These are phyloP conservation scores for Boeremia exigua DNA, from an alignment of 2,329 filamentous ascomycete species.

Conservation along the genomic window DNA sequence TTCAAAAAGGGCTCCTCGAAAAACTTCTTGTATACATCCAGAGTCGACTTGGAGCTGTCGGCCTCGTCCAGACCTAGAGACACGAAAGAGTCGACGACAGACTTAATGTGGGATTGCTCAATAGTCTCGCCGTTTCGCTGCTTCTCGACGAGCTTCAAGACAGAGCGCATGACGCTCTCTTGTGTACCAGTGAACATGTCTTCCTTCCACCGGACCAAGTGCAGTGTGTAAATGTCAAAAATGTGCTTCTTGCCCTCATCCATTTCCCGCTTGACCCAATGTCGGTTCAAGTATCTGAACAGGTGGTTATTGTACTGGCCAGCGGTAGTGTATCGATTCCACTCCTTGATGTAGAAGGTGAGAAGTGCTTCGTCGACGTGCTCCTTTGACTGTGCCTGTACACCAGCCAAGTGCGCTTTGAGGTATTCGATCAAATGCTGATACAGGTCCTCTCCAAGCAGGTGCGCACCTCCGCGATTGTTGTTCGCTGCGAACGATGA, in stretches of 20 bases:
- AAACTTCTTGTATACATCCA: slow-evolving; percentile 91
- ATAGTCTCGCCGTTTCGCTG: slow-evolving; percentile 98
- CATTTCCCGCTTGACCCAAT: slow-evolving; percentile 99
- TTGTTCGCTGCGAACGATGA: slow-evolving; percentile 55
- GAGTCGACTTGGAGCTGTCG: slow-evolving; percentile 89
- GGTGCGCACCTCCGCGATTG: slow-evolving; percentile 85
- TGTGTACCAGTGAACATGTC: slow-evolving; percentile 87
- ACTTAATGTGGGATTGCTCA: slow-evolving; percentile 95
- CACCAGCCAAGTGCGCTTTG: slow-evolving; percentile 72
- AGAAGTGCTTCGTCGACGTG: slow-evolving; percentile 91
- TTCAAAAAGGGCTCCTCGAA: slow-evolving; percentile 92
- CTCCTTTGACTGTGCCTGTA: slow-evolving; percentile 74
- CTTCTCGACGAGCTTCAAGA: slow-evolving; percentile 94
- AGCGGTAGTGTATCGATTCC: slow-evolving; percentile 92
- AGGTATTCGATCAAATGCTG: slow-evolving; percentile 89
- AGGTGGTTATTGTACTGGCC: slow-evolving; percentile 98
- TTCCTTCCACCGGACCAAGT: slow-evolving; percentile 92
- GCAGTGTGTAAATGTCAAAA: slow-evolving; percentile 96
- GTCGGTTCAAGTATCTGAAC: slow-evolving; percentile 93
- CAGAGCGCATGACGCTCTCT: slow-evolving; percentile 90
- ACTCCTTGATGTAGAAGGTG: slow-evolving; percentile 93
- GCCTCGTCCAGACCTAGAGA: slow-evolving; percentile 93
- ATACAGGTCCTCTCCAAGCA: slow-evolving; percentile 95
- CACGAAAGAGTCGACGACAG: slow-evolving; percentile 93
- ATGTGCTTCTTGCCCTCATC: slow-evolving; percentile 98